Base-by-base conservation (phyloP, 208 protist species). In the Herpetomonas tarakana region DNA sequence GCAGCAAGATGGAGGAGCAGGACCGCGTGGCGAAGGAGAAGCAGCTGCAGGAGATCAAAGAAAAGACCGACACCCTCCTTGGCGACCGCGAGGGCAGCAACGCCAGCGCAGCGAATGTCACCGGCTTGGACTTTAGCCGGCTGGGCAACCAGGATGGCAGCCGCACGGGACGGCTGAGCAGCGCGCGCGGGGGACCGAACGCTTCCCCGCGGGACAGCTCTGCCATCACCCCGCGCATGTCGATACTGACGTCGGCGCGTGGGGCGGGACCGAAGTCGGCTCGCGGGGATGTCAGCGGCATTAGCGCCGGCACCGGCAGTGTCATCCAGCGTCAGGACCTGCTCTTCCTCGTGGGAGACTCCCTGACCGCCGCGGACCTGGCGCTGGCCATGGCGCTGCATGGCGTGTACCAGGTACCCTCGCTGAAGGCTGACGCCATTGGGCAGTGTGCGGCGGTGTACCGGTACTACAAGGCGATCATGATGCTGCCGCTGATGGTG, bases 351-450 rank as follows among this genome's bases (percentile, higher is more conserved):
- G 84, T 91, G 0, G 78, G 81, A 0, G 76, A 88, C 57, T 87
- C 79, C 3, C 75, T 91, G 59, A 91, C 84, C 6, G 84, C 84
- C 1, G 79, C 82, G 4, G 81, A 89, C 47, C 62, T 92, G 7
- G 64, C 82, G 19, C 31, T 92, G 25, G 66, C 67, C 26, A 57
- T 80, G 53, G 65, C 79, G 12, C 54, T 92, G 3, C 71, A 76
- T 52, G 49, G 29, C 16, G 67, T 72, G 31, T 59, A 79, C 44
- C 68, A 55, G 44, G 24, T 57, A n/a, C 16, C 35, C 35, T 39
- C 31, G 24, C 44, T 82, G 24, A 62, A 62, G 54, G n/a, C 60
- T 25, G 53, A 64, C 21, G 38, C 76, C 14, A 31, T 57, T 0
- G 28, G 41, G 11, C 31, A 67, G 44, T 62, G 56, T 21, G 45